Evolutionary conservation across 2,329 filamentous ascomycete genomes (phyloP), one percentile per base, ranked within the genome.

Genomic region (Penicillium sp.): DNA sequence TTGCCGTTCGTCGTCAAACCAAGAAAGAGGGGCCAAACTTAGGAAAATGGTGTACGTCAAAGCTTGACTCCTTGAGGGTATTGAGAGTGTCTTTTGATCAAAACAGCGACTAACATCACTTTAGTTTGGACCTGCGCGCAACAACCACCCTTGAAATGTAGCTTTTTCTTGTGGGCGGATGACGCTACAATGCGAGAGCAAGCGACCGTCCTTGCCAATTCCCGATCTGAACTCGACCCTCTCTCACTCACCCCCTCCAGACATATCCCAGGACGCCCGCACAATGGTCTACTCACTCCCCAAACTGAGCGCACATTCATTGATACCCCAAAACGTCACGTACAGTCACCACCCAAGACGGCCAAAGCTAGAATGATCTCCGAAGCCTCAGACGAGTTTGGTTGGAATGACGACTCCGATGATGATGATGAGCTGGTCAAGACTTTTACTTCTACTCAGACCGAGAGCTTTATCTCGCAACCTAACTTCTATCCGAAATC

Each of bases 141-240:
- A 61, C 70, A 73, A 32, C 70, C 76, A 48, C 63, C 70, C 2
- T 70, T 77, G 42, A 72, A 76, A 38, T 87, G 84, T 64, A 74
- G 72, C 5, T 86, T 86, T 73, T 87, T 86, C 53, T 74, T 86
- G 0, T 87, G 83, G 84, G 76, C 80, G 13, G 77, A 80, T 50
- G 81, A 85, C 51, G 84, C 84, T 13, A 76, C 80, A 59, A 59
- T 71, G n/a, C 74, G 84, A 18, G 80, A 83, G 66, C 76, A 78
- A 55, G 69, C 69, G 10, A 76, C 76, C 19, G 68, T 83, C 6
- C 64, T 81, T 56, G 76, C 71, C 57, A 82, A 81, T 58, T 77
- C 78, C 23, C 70, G 73, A 48, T 77, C 75, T 2, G 81, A 84
- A 61, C 68, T 74, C 3, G 53, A 61, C 13, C 48, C 56, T 7